These are phyloP conservation scores for Cyclotella distinguenda DNA, from an alignment of 108 stramenopile genomes.

Conservation along the genomic window DNA sequence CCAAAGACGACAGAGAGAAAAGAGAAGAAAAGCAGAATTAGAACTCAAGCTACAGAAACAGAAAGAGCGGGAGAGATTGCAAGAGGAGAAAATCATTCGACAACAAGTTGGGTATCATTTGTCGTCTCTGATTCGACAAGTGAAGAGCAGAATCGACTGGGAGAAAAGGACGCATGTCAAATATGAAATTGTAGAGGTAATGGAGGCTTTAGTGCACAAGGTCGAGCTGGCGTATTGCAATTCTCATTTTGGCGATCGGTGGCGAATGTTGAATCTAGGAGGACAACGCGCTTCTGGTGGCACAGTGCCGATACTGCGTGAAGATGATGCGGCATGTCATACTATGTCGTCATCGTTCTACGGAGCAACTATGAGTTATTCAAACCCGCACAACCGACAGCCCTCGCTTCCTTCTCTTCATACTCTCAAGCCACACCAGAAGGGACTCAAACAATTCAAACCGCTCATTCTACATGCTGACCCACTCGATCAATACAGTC, in stretches of 20 bases:
- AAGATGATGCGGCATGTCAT: too few relatives aligned
- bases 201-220: not conserved
- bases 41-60: not conserved
- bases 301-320: too few relatives aligned
- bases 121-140: not conserved
- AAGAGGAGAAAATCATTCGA: not conserved
- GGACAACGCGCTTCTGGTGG: too few relatives aligned
- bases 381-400: too few relatives aligned
- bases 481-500: conserved; percentile 29
- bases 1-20: conserved; percentile 1
- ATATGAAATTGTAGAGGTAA: conserved; percentile 26
- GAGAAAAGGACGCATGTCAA: conserved; percentile 8
- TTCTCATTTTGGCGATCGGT: not conserved
- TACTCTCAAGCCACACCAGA: not conserved
- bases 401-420: not conserved
- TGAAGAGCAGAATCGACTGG: conserved; percentile 15
- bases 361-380: too few relatives aligned
- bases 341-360: too few relatives aligned
- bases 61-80: not conserved
- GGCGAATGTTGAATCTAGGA: too few relatives aligned
- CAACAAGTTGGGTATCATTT: not conserved
- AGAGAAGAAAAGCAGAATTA: conserved; percentile 22
- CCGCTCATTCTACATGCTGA: conserved; percentile 17
- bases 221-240: conserved; percentile 6
- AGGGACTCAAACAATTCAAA: not conserved